Percentiles rank a stretch among this genome's conserved stretches.
phyloP scores from a whole-genome alignment of 1,284 basidiomycete species.

The Ganoderma boninense region DNA sequence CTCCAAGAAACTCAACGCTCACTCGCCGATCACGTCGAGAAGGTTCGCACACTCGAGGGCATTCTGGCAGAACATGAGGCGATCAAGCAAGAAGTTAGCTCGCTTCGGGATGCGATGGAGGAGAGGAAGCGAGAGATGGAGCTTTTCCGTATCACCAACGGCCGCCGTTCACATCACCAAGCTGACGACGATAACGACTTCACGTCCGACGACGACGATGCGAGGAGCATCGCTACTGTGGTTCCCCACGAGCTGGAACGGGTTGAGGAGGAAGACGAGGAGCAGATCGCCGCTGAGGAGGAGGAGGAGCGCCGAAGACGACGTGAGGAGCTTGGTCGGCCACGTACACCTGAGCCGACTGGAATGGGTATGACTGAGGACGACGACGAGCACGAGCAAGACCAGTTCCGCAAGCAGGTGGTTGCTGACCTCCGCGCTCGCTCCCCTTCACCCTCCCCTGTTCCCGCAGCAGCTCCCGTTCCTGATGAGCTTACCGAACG shows the following conservation, averaged over 20 bases:
- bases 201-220: constrained; percentile 56
- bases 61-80: constrained; percentile 89
- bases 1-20: constrained; percentile 88
- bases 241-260: constrained; percentile 74
- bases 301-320: constrained; percentile 56
- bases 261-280: constrained; percentile 80
- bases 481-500: constrained; percentile 75
- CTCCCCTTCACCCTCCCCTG: constrained; percentile 30
- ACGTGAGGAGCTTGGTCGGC: constrained; percentile 69
- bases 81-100: constrained; percentile 83
- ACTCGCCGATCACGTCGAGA: constrained; percentile 84
- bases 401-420: constrained; percentile 24
- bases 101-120: constrained; percentile 77
- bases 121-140: constrained; percentile 53
- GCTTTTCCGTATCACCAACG: constrained; percentile 36
- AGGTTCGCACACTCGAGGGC: constrained; percentile 84
- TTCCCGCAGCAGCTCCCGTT: constrained; percentile 41
- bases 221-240: constrained; percentile 68
- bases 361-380: constrained; percentile 70
- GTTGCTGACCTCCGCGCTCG: constrained; percentile 33
- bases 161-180: constrained; percentile 35
- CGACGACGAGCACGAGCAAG: constrained; percentile 44
- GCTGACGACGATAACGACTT: constrained; percentile 50
- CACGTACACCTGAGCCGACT: constrained; percentile 79
- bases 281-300: constrained; percentile 56